Percentiles rank a stretch among this genome's conserved stretches.
These are phyloP conservation scores for Solanum virginianum DNA, from an alignment of 257 asterid genomes.

Conservation along the genomic window DNA sequence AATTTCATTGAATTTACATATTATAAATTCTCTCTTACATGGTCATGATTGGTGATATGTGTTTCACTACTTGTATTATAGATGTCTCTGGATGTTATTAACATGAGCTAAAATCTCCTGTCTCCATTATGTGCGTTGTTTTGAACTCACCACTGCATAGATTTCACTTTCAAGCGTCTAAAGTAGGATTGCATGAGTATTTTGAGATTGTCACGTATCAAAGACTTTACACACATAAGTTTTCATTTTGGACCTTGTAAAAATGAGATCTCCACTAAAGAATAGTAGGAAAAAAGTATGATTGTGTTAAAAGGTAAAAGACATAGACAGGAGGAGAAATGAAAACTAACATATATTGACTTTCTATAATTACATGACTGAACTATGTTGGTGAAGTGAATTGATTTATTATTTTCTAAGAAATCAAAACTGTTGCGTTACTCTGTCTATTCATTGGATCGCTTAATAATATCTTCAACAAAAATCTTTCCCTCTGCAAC, in stretches of 20 bases:
- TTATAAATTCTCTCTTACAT: background rate
- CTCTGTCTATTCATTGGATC: too few species aligned
- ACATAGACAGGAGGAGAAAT: background rate
- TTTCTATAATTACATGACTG: too few species aligned
- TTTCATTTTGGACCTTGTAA: background rate
- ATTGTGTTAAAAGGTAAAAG: background rate
- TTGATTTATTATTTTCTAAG: too few species aligned
- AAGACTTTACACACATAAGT: background rate
- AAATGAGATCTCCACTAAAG: background rate
- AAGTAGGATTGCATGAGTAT: background rate
- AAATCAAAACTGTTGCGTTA: too few species aligned
- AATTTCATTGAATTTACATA: too few species aligned
- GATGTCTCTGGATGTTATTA: background rate
- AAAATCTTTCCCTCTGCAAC: too few species aligned
- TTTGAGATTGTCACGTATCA: background rate
- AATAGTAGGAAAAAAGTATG: background rate
- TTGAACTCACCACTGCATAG: background rate
- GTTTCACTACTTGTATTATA: background rate
- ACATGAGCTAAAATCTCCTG: background rate
- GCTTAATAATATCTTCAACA: too few species aligned
- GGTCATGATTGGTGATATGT: background rate
- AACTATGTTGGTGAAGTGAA: too few species aligned
- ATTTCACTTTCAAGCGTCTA: background rate
- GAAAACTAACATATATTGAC: too few species aligned
- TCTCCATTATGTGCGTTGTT: background rate